Percentiles rank a stretch among this genome's conserved stretches.
Evolutionary conservation across 2,329 filamentous ascomycete species (phyloP).

Genomic region (Pseudofabraea citricarpa): DNA sequence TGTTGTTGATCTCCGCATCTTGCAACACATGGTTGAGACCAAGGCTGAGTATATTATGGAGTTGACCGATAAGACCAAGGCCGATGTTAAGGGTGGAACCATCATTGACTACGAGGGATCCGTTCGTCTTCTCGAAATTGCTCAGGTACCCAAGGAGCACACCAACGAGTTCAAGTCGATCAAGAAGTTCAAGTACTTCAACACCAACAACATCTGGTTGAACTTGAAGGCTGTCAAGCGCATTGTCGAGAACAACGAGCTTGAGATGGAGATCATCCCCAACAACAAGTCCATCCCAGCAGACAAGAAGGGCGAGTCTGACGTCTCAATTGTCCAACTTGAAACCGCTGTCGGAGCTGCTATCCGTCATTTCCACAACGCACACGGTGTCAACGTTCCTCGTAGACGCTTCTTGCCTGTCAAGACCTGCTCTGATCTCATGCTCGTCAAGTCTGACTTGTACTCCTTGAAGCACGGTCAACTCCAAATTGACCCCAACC

Average conservation of each 20-base stretch:
- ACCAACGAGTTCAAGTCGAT: conserved; percentile 99
- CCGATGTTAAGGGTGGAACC: conserved; percentile 99
- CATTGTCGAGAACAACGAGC: conserved; percentile 95
- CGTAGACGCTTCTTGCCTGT: conserved; percentile 97
- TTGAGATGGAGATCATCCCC: conserved; percentile 99
- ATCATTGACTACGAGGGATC: conserved; percentile 99
- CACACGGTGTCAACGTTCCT: conserved; percentile 97
- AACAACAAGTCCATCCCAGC: conserved; percentile 98
- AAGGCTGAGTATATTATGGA: conserved; percentile 99
- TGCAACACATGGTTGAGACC: conserved; percentile 99
- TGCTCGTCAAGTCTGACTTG: conserved; percentile 99
- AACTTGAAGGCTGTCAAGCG: conserved; percentile 97
- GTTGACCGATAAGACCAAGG: conserved; percentile 99
- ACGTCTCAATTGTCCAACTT: conserved; percentile 95
- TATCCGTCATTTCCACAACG: conserved; percentile 98
- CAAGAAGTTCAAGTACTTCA: conserved; percentile 99
- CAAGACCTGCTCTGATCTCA: conserved; percentile 99
- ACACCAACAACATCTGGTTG: conserved; percentile 99
- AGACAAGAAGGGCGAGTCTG: conserved; percentile 99
- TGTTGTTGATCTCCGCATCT: conserved; percentile 94
- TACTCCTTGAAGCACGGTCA: conserved; percentile 99
- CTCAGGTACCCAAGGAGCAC: conserved; percentile 99
- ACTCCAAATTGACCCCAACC: conserved; percentile 92
- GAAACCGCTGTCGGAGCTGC: conserved; percentile 98
- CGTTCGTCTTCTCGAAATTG: conserved; percentile 94